Percentiles rank a stretch among this genome's conserved stretches.
Conservation (phyloP, 164 flowering plant species). For the Tetrastigma voinierianum region DNA sequence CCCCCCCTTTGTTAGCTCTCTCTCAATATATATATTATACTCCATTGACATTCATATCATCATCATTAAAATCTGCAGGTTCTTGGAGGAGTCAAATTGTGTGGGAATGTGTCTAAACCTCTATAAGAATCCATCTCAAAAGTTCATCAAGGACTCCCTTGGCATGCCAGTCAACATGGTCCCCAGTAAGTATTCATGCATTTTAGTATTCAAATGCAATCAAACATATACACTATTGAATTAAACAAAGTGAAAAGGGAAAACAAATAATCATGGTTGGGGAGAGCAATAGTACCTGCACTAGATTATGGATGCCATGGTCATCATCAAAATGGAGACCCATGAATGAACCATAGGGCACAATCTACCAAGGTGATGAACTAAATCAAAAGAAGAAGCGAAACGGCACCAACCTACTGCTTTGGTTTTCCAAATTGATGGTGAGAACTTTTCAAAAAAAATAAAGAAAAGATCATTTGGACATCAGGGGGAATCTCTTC, state of each 20-base stretch:
- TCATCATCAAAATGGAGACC: constrained; percentile 32
- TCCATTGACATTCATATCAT: constrained; percentile 1
- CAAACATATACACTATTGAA: background rate
- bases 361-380: constrained; percentile 26
- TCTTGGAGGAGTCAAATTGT: constrained; percentile 74
- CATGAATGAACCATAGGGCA: constrained; percentile 39
- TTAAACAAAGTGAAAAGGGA: background rate
- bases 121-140: no score
- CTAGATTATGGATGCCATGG: constrained; percentile 21
- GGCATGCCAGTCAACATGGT: no score
- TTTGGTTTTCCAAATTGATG: no score
- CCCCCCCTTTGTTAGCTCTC: no score
- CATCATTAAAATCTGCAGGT: constrained; percentile 38
- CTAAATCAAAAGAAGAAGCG: constrained; percentile 9
- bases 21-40: no score
- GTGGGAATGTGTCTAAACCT: constrained; percentile 90
- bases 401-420: no score
- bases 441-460: no score
- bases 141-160: no score
- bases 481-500: no score
- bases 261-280: constrained; percentile 5
- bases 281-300: constrained; percentile 19
- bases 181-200: no score
- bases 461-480: no score
- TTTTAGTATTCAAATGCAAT: no score